phyloP scores from a whole-genome alignment of 805 yeast species.

The Dipodascus albidus region DNA sequence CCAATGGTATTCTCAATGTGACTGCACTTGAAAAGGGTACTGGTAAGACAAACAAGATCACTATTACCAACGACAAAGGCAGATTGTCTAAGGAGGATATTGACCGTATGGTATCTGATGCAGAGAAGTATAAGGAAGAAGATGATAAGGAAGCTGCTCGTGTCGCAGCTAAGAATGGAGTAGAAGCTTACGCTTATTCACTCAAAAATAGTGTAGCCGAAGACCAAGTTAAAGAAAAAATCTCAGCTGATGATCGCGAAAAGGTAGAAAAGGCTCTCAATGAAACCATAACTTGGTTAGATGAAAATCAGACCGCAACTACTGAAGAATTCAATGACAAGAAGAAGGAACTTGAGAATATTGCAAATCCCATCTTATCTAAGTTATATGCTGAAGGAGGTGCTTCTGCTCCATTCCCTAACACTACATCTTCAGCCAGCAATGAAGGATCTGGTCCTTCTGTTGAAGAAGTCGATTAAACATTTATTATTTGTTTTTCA shows the following conservation, averaged over 20 bases:
- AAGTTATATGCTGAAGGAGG: conserved; percentile 78
- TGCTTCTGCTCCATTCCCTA: conserved; percentile 63
- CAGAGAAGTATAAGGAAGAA: conserved; percentile 97
- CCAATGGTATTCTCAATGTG: conserved; percentile 98
- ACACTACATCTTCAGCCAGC: conserved; percentile 23
- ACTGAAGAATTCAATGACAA: conserved; percentile 81
- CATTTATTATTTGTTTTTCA: too few species aligned
- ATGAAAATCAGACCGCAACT: conserved; percentile 79
- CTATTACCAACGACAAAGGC: conserved; percentile 98
- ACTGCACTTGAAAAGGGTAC: conserved; percentile 98
- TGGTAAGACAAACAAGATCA: conserved; percentile 96
- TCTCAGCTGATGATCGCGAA: conserved; percentile 94
- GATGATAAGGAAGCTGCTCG: conserved; percentile 99
- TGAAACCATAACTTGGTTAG: conserved; percentile 97
- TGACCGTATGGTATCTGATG: conserved; percentile 97
- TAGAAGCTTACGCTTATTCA: conserved; percentile 95
- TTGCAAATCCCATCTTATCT: conserved; percentile 90
- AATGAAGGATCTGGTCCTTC: conserved; percentile 46
- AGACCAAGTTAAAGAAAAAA: conserved; percentile 94
- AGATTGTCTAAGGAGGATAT: conserved; percentile 94
- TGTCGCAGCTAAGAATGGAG: conserved; percentile 98
- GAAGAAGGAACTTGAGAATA: conserved; percentile 87
- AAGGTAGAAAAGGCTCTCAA: conserved; percentile 96
- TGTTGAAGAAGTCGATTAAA: conserved; percentile 31
- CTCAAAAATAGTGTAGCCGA: conserved; percentile 94